phyloP scores from a whole-genome alignment of 441 rosid species.

The Capsella rubella region DNA sequence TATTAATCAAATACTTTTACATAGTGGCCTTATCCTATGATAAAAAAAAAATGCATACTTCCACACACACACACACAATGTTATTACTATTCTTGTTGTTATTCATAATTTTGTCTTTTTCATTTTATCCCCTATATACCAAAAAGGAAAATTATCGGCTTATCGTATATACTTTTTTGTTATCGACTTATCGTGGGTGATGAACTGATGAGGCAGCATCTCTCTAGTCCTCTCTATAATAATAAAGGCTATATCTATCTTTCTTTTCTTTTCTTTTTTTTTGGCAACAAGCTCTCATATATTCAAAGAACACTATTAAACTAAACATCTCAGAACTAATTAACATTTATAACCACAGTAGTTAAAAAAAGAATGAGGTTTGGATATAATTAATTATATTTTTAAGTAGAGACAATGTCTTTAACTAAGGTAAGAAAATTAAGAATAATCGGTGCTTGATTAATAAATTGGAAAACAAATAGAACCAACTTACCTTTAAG shows the following conservation, averaged over 20 bases:
- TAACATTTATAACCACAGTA: background rate
- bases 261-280: background rate
- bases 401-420: background rate
- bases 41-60: background rate
- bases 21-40: constrained; percentile 1
- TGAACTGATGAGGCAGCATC: constrained; percentile 30
- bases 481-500: constrained; percentile 22
- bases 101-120: constrained; percentile 16
- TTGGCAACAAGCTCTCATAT: constrained; percentile 4
- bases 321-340: background rate
- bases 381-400: background rate
- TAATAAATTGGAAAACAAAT: constrained; percentile 9
- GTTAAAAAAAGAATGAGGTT: background rate
- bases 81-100: constrained; percentile 20
- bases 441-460: constrained; percentile 10
- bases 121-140: constrained; percentile 13
- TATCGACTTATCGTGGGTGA: constrained; percentile 33
- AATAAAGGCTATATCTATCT: background rate
- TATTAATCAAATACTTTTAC: background rate
- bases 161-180: constrained; percentile 36
- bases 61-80: background rate
- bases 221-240: background rate
- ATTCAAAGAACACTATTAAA: background rate
- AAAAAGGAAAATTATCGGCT: background rate
- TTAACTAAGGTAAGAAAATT: background rate